Evolutionary conservation across 495 filamentous ascomycete species (phyloP), one percentile per base, ranked within the genome.

Genomic region (Penicillium waksmanii): DNA sequence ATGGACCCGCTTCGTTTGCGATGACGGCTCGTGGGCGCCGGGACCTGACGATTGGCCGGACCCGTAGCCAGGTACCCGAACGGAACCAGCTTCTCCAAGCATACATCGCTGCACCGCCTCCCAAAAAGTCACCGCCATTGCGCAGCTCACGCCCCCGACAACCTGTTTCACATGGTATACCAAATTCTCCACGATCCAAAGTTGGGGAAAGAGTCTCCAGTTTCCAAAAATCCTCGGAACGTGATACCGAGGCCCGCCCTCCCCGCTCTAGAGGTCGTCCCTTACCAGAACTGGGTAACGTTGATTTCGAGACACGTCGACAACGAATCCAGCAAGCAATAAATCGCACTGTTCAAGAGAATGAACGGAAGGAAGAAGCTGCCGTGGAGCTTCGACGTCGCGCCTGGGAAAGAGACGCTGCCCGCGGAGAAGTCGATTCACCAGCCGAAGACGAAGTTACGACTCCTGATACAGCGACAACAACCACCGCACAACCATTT

Each of bases 71-170:
- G 34, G 54, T 66, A 53, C 64, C 69, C n/a, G 72, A 74, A 17
- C 80, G 71, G 56, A 82, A 77, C 54, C 79, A 81, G 21, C 82
- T 75, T 43, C 68, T 90, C 15, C 79, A 82, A 53, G 88, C 86
- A n/a, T 87, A 87, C 73, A 87, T 91, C 60, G 80, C 84, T 53
- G 80, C 82, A 17, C 84, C 87, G 11, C 79, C 74, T 33, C 82
- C 82, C 6, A 85, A 86, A 55, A 83, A 82, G 55, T 91, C 88
- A 5, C 93, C 93, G 0, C 88, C 86, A 12, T 76, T 97, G 19
- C 84, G 93, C 57, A 93, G 91, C 62, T 96, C 93, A 10, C 81
- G 90, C 42, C 90, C 91, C 18, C 81, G 93, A 31, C 88, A 90
- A 70, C 88, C 89, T 10, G 87, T 96, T 33, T 91, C 91, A 33